phyloP scores from a whole-genome alignment of 2,329 filamentous ascomycete species.

The Diaporthe amygdali region DNA sequence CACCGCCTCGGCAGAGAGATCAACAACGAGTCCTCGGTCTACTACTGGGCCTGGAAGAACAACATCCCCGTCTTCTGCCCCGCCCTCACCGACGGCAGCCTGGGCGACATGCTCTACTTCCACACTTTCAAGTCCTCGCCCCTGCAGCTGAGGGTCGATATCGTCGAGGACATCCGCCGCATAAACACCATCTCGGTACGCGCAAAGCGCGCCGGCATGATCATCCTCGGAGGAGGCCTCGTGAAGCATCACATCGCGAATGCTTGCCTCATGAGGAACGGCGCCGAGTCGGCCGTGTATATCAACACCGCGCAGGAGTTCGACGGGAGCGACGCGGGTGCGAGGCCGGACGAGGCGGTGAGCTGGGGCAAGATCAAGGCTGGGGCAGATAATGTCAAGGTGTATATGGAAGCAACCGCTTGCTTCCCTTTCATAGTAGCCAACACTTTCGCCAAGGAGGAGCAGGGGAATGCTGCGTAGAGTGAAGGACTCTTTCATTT shows the following conservation, averaged over 20 bases:
- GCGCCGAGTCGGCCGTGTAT: slow-evolving; percentile 94
- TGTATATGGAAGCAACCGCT: slow-evolving; percentile 70
- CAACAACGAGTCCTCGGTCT: slow-evolving; percentile 87
- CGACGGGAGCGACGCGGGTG: slow-evolving; percentile 95
- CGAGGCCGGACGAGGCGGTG: slow-evolving; percentile 92
- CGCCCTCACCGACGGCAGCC: slow-evolving; percentile 89
- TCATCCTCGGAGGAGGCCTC: slow-evolving; percentile 92
- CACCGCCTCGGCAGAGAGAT: slow-evolving; percentile 91
- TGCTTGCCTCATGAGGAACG: slow-evolving; percentile 96
- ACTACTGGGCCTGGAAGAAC: slow-evolving; percentile 98
- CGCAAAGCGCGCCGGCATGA: slow-evolving; percentile 90
- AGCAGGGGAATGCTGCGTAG: slow-evolving; percentile 22
- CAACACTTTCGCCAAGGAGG: slow-evolving; percentile 67
- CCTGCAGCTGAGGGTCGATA: slow-evolving; percentile 81
- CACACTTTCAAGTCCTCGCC: slow-evolving; percentile 93
- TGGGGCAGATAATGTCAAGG: slow-evolving; percentile 88
- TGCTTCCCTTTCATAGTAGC: slow-evolving; percentile 72
- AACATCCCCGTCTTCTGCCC: slow-evolving; percentile 97
- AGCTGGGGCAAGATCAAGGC: slow-evolving; percentile 99
- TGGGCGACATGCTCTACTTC: slow-evolving; percentile 99
- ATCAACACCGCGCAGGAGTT: slow-evolving; percentile 98
- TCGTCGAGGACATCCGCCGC: slow-evolving; percentile 89
- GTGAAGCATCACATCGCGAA: slow-evolving; percentile 99
- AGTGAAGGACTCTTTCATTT: background rate
- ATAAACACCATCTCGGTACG: slow-evolving; percentile 92